Evolutionary conservation across 1,284 basidiomycete genomes (phyloP).

Genomic region (Omphalotus olearius): DNA sequence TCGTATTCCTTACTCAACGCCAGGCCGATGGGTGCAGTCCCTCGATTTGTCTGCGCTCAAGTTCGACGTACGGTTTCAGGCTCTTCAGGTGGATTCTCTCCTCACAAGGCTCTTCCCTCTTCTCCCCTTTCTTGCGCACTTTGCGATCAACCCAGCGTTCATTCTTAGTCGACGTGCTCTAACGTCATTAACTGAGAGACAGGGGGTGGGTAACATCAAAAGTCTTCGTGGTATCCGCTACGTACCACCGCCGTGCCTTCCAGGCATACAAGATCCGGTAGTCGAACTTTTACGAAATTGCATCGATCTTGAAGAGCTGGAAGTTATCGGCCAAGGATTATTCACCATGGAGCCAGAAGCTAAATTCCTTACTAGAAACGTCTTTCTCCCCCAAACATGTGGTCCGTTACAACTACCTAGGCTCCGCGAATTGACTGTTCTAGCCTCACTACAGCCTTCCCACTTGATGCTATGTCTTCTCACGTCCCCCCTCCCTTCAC

Average conservation of each 20-base stretch:
- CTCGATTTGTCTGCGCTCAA: conserved; percentile 61
- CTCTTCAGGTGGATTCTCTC: conserved; percentile 22
- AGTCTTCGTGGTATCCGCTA: conserved; percentile 62
- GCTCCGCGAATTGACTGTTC: conserved; percentile 60
- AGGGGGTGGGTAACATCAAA: conserved; percentile 49
- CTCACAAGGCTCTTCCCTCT: conserved; percentile 65
- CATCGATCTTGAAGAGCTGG: conserved; percentile 60
- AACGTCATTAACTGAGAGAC: conserved; percentile 48
- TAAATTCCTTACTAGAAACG: conserved; percentile 21
- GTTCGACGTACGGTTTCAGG: conserved; percentile 39
- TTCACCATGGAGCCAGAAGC: conserved; percentile 46
- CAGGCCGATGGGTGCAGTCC: conserved; percentile 77
- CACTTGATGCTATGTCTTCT: conserved; percentile 61
- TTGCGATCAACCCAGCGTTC: conserved; percentile 60
- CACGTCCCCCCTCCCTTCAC: conserved; percentile 55
- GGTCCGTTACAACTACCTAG: conserved; percentile 48
- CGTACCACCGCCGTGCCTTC: conserved; percentile 23
- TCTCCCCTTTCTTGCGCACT: conserved; percentile 58
- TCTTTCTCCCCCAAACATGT: conserved; percentile 25
- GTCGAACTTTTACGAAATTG: conserved; percentile 55
- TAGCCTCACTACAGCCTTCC: conserved; percentile 60
- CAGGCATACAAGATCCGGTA: conserved; percentile 40
- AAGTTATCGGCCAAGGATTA: conserved; percentile 57
- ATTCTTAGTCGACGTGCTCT: conserved; percentile 59
- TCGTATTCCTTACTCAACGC: conserved; percentile 76